These are phyloP conservation scores for Phytophthora sojae DNA, from an alignment of 352 stramenopile genomes.

Conservation along the genomic window DNA sequence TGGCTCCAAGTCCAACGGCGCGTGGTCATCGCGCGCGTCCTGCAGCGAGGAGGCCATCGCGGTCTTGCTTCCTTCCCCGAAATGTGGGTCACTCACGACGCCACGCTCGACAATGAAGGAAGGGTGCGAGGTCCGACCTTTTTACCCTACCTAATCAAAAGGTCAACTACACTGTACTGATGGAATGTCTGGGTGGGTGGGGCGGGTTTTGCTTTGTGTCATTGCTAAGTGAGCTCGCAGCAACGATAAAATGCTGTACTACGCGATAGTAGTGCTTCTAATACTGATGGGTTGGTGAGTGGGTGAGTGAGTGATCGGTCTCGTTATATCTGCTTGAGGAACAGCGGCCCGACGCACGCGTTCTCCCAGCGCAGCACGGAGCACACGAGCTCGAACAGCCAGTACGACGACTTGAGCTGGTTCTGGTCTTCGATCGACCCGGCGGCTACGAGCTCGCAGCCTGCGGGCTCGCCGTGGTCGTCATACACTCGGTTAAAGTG, in stretches of 20 bases:
- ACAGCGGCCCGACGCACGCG: slow-evolving; percentile 55
- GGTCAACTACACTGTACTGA: neutral
- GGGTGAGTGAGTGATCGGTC: neutral
- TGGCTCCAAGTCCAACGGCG: slow-evolving; percentile 8
- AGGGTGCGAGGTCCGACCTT: slow-evolving; percentile 23
- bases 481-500: slow-evolving; percentile 70
- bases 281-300: slow-evolving; percentile 15
- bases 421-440: slow-evolving; percentile 59
- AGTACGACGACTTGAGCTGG: slow-evolving; percentile 57
- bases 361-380: slow-evolving; percentile 73
- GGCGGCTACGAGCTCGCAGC: slow-evolving; percentile 60
- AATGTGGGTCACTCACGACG: slow-evolving; percentile 10
- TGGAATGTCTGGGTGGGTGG: no score
- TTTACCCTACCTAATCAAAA: slow-evolving; percentile 10
- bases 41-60: slow-evolving; percentile 14
- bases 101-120: neutral
- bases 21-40: slow-evolving; percentile 5
- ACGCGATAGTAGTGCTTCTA: slow-evolving; percentile 32
- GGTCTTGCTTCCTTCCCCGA: neutral
- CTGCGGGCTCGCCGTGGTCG: slow-evolving; percentile 42
- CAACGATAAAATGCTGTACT: slow-evolving; percentile 30
- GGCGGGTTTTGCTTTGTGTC: neutral
- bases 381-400: slow-evolving; percentile 76
- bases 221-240: slow-evolving; percentile 7
- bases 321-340: slow-evolving; percentile 50